Percentiles rank a stretch among this genome's conserved stretches.
Conservation (phyloP, 805 yeast genomes). For the Wickerhamomyces canadensis region DNA sequence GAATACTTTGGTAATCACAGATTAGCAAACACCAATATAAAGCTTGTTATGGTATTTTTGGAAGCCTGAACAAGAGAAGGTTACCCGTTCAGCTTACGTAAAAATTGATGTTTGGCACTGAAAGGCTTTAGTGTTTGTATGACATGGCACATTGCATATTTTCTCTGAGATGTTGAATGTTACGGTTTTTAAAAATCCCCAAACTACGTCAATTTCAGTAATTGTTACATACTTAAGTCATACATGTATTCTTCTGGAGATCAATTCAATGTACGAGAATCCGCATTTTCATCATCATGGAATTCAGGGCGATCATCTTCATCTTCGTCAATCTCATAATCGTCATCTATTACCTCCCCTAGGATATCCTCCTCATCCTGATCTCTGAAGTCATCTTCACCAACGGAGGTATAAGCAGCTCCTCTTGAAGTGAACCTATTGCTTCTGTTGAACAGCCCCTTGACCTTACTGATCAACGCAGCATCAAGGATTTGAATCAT, state of each 20-base stretch:
- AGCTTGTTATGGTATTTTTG: too few species aligned
- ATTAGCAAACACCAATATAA: too few species aligned
- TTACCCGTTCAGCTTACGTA: too few species aligned
- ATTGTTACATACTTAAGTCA: too few species aligned
- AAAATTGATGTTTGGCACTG: too few species aligned
- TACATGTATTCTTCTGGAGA: neutral
- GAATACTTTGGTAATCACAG: too few species aligned
- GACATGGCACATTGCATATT: too few species aligned
- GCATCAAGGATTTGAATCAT: conserved; percentile 23
- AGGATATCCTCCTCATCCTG: conserved; percentile 16
- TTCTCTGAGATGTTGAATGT: too few species aligned
- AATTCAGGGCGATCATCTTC: conserved; percentile 7
- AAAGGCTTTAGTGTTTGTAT: too few species aligned
- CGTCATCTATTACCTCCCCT: conserved; percentile 21
- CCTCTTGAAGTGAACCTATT: conserved; percentile 20
- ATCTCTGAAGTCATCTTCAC: conserved; percentile 18
- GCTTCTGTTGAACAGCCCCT: conserved; percentile 13
- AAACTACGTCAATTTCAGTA: too few species aligned
- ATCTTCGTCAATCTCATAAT: conserved; percentile 22
- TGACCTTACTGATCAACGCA: conserved; percentile 13
- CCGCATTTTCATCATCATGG: conserved; percentile 7
- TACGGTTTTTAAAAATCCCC: too few species aligned
- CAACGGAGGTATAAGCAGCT: conserved; percentile 17
- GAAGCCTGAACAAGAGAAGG: too few species aligned
- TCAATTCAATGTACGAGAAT: neutral